Evolutionary conservation across 179 eudicot genomes (phyloP), one percentile per base, ranked within the genome.

Genomic region (Patellifolia procumbens): DNA sequence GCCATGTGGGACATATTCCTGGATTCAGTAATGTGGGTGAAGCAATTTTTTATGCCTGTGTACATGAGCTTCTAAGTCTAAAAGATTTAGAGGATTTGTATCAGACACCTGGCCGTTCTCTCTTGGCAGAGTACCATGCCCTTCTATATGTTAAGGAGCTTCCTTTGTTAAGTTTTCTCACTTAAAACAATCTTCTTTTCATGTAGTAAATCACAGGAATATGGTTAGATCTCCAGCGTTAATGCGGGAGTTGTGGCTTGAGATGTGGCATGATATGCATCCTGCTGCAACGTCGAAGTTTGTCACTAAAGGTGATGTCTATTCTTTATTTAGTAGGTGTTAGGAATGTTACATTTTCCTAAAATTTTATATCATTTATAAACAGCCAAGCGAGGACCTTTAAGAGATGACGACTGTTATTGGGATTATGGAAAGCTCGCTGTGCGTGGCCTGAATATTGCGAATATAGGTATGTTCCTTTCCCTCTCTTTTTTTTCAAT

Each of bases 371-470:
- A 31, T 32, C 72, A 12, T 24, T 58, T 59, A 63, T 39, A 17
- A 66, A 85, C 89, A 92, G 97, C 74, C 22, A 90, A 82, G 81
- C 94, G 98, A 34, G 98, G 98, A 70, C 98, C 98, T 78, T 75
- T 94, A 81, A 92, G 98, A 82, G 88, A 92, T 64, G 97, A 87
- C 35, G 98, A 94, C 78, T 94, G 97, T 74, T 94, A 90, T 74
- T 94, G 98, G 98, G 98, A 94, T 78, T 94, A 94, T 79, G 97
- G 96, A 43, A 92, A 84, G 98, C 98, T 84, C 92, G 97, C 56
- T 94, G 98, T 74, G 98, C 98, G 67, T 94, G 95, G 96, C 81
- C 97, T 68, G 96, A 92, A 62, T 87, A 92, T 79, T 94, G 98
- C 81, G 98, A 90, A 89, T 94, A 94, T 76, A 90, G 96, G 98